Conservation (phyloP, 164 flowering plant species). For the Amborella trichopoda region DNA sequence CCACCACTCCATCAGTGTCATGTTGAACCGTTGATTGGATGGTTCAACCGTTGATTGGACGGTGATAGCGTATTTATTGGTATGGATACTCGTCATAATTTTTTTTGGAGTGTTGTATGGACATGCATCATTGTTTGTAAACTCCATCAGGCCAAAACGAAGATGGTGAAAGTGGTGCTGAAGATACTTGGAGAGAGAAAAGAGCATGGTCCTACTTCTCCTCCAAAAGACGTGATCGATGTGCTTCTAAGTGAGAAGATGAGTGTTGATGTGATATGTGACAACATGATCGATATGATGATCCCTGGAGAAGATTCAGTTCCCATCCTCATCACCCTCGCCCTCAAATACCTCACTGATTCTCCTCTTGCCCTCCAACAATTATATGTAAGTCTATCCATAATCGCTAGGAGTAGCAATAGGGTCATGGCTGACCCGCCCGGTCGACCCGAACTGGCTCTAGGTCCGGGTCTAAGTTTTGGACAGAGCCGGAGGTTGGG, state of each 20-base stretch:
- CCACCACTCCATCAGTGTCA: no score
- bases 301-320: conserved; percentile 97
- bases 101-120: background rate
- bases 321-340: conserved; percentile 84
- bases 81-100: no score
- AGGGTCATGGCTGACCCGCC: no score
- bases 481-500: no score
- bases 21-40: no score
- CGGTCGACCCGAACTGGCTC: no score
- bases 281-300: conserved; percentile 89
- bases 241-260: conserved; percentile 50
- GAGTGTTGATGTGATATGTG: conserved; percentile 61
- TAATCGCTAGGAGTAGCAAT: no score
- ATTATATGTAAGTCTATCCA: no score
- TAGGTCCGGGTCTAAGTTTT: no score
- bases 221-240: conserved; percentile 58
- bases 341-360: conserved; percentile 73
- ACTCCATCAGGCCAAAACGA: conserved; percentile 69
- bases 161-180: conserved; percentile 58
- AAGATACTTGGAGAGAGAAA: conserved; percentile 45
- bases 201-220: conserved; percentile 6
- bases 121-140: background rate
- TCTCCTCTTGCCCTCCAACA: conserved; percentile 65
- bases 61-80: no score
- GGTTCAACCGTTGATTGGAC: no score